Evolutionary conservation across 169 alveolate genomes (phyloP), one percentile per base, ranked within the genome.

Genomic region (Plasmodium ovale): DNA sequence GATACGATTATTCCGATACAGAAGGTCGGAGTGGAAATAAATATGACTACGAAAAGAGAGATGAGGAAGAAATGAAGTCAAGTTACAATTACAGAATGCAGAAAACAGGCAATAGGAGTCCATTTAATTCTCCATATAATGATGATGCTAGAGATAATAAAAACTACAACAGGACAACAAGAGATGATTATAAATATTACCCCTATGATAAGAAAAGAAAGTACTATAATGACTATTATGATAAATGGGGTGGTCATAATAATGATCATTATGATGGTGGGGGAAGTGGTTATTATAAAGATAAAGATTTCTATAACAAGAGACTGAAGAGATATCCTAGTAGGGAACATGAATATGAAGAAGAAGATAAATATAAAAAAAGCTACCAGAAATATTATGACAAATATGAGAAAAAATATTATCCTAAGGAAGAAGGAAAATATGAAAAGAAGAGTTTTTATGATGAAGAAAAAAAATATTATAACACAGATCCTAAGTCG

Each of bases 201-300:
- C n/a, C n/a, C n/a, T 39, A 62, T 12, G 72, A 72, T 21, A 77
- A 77, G 47, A 77, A 77, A 77, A 49, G 88, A 14, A 77, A 77
- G 29, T 60, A 60, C 35, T 54, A 68, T 9, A 68, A 64, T 23
- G 60, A 74, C 2, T 47, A 47, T 47, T 47, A 47, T 37, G 16
- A 62, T 9, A 56, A 64, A 25, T 7, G 33, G 23, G 12, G 59
- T n/a, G 59, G 73, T 21, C 37, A n/a, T 25, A 47, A 65, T 37
- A 29, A 37, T n/a, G 33, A 65, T 47, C 19, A 47, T 7, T 37
- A 68, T 68, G 59, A 59, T 37, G 59, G n/a, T 47, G 12, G 16
- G 12, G 16, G 56, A 47, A 47, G 23, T 12, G 53, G 31, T 12
- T 35, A 72, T 16, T 56, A 54, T 14, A 72, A 72, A 3, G 72